These are phyloP conservation scores for Cordyceps cicadae DNA, from an alignment of 2,329 filamentous ascomycete genomes.

Conservation along the genomic window DNA sequence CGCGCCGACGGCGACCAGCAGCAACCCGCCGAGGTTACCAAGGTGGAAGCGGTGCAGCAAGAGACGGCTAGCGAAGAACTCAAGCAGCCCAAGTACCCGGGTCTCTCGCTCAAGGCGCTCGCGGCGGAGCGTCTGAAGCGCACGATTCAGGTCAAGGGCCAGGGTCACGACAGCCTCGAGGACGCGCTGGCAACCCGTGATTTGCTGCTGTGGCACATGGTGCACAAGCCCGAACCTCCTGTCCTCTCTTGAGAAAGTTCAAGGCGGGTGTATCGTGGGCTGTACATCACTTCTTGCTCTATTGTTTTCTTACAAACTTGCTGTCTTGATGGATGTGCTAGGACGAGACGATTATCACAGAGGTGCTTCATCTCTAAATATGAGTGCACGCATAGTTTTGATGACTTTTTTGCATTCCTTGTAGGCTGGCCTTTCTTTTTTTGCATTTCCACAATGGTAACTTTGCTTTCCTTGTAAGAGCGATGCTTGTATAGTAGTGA, in stretches of 20 bases:
- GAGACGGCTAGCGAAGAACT: background rate
- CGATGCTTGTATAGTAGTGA: too few relatives aligned
- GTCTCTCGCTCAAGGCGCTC: conserved; percentile 33
- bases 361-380: background rate
- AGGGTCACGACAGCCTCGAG: conserved; percentile 36
- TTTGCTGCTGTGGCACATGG: conserved; percentile 30
- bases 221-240: conserved; percentile 2
- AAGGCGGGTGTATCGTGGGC: too few relatives aligned
- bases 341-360: too few relatives aligned
- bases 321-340: too few relatives aligned
- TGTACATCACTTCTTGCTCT: too few relatives aligned
- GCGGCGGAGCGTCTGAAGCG: conserved; percentile 27
- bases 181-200: conserved; percentile 37
- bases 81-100: conserved; percentile 13
- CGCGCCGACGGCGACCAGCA: background rate
- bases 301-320: too few relatives aligned
- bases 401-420: background rate
- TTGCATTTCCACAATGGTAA: too few relatives aligned
- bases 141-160: conserved; percentile 29
- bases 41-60: background rate
- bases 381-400: background rate
- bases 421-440: too few relatives aligned
- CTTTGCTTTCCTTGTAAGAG: too few relatives aligned
- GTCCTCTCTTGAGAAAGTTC: background rate
- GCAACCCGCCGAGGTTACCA: background rate